These are phyloP conservation scores for Aspergillus candidus DNA, from an alignment of 2,329 filamentous ascomycete species.

Conservation along the genomic window DNA sequence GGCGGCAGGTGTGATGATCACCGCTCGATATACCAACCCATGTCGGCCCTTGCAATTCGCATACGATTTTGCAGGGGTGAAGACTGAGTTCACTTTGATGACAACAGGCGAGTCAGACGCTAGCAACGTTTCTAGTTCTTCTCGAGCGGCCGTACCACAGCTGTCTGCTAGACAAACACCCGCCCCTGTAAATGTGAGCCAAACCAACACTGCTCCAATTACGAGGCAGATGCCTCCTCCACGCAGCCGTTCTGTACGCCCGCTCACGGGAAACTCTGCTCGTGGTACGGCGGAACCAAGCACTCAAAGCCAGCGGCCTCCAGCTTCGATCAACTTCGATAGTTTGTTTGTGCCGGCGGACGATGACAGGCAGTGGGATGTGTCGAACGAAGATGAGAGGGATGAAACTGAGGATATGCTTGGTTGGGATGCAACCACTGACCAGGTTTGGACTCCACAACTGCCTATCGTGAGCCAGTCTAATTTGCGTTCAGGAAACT, in stretches of 20 bases:
- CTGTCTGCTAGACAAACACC: constrained; percentile 37
- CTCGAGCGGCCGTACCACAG: constrained; percentile 34
- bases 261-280: constrained; percentile 27
- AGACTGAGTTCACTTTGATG: constrained; percentile 60
- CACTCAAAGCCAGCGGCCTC: constrained; percentile 22
- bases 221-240: constrained; percentile 27
- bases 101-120: constrained; percentile 51
- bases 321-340: constrained; percentile 44
- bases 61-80: constrained; percentile 51
- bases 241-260: constrained; percentile 26
- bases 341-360: constrained; percentile 58
- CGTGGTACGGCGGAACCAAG: constrained; percentile 15
- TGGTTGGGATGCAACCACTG: constrained; percentile 55
- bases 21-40: constrained; percentile 54
- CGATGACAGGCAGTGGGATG: constrained; percentile 57
- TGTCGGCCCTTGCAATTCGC: constrained; percentile 56
- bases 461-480: neutral
- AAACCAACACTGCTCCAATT: constrained; percentile 9
- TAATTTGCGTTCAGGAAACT: constrained; percentile 20
- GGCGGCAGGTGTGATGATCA: constrained; percentile 49
- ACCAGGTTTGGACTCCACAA: constrained; percentile 35
- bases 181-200: constrained; percentile 21
- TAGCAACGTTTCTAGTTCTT: constrained; percentile 35
- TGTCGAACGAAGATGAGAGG: constrained; percentile 48
- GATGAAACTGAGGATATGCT: constrained; percentile 55